Evolutionary conservation across 768 basidiomycete genomes (phyloP).

Genomic region (Pulveroboletus sp.): DNA sequence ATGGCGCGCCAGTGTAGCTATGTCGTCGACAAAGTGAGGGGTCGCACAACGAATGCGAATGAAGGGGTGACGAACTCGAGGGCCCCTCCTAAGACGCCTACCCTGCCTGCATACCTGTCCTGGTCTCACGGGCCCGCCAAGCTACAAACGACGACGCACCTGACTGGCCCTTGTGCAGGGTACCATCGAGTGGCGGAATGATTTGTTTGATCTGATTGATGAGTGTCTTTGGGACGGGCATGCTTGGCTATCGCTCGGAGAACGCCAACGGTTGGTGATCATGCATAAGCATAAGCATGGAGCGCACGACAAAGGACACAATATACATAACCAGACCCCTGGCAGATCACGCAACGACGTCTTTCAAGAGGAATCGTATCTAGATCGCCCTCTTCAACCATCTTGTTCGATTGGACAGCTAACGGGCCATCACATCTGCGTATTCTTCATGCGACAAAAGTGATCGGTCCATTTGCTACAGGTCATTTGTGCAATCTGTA

Average conservation of each 20-base stretch:
- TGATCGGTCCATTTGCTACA: too few species aligned
- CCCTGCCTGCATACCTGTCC: conserved; percentile 51
- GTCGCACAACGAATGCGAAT: background rate
- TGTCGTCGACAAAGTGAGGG: background rate
- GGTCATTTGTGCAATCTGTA: background rate
- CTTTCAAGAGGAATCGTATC: too few species aligned
- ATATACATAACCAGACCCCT: too few species aligned
- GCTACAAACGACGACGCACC: conserved; percentile 40
- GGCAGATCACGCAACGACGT: too few species aligned
- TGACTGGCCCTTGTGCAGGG: conserved; percentile 93
- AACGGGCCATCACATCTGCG: too few species aligned
- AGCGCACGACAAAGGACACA: too few species aligned
- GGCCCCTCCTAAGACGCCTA: conserved; percentile 92
- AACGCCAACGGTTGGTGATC: background rate
- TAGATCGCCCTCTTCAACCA: too few species aligned
- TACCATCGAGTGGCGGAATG: conserved; percentile 85
- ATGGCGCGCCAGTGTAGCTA: conserved; percentile 96
- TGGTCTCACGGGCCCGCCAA: background rate
- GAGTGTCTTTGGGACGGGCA: conserved; percentile 59
- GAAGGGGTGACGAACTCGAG: conserved; percentile 62
- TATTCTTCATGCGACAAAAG: too few species aligned
- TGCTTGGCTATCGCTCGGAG: conserved; percentile 31
- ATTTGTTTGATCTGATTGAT: conserved; percentile 72
- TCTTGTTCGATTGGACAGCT: too few species aligned
- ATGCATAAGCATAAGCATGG: background rate